Percentiles rank a stretch among this genome's conserved stretches.
Conservation (phyloP, 176 grass and related monocot species). For the Oropetium thomaeum region DNA sequence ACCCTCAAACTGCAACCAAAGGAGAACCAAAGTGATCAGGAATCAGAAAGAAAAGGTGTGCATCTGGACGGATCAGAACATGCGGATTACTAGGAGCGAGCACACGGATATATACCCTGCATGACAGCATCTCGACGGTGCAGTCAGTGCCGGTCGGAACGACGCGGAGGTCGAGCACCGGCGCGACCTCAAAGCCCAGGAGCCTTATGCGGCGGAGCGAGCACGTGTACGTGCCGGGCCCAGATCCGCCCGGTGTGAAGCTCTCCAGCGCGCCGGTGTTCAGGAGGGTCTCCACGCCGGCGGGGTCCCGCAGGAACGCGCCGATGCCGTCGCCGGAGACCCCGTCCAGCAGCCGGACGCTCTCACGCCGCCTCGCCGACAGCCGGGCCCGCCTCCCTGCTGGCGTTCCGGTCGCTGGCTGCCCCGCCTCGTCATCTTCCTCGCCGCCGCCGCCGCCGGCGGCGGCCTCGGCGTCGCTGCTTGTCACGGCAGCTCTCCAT, state of each 20-base stretch:
- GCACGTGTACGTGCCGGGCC: conserved; percentile 50
- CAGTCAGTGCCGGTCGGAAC: conserved; percentile 54
- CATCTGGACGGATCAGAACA: not conserved
- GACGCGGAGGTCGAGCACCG: conserved; percentile 71
- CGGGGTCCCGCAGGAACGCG: conserved; percentile 63
- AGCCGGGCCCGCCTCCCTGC: conserved; percentile 31
- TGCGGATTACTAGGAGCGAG: not conserved
- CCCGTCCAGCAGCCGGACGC: conserved; percentile 40
- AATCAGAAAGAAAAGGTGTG: not conserved
- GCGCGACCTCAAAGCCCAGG: conserved; percentile 69
- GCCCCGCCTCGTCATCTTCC: not conserved
- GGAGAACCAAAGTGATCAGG: not conserved
- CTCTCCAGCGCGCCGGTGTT: conserved; percentile 76
- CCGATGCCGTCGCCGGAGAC: conserved; percentile 30
- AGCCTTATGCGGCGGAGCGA: conserved; percentile 62
- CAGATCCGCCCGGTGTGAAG: conserved; percentile 36
- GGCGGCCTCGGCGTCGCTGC: not conserved
- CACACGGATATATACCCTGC: conserved; percentile 38
- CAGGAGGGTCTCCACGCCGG: conserved; percentile 69
- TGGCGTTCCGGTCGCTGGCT: not conserved
- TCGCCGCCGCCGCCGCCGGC: not conserved
- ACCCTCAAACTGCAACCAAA: conserved; percentile 71
- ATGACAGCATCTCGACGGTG: conserved; percentile 87
- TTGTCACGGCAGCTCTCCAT: conserved; percentile 27
- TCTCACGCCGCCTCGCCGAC: conserved; percentile 40